Evolutionary conservation across 306 rosid genomes (phyloP), one percentile per base, ranked within the genome.

Genomic region (Canavalia ensiformis): DNA sequence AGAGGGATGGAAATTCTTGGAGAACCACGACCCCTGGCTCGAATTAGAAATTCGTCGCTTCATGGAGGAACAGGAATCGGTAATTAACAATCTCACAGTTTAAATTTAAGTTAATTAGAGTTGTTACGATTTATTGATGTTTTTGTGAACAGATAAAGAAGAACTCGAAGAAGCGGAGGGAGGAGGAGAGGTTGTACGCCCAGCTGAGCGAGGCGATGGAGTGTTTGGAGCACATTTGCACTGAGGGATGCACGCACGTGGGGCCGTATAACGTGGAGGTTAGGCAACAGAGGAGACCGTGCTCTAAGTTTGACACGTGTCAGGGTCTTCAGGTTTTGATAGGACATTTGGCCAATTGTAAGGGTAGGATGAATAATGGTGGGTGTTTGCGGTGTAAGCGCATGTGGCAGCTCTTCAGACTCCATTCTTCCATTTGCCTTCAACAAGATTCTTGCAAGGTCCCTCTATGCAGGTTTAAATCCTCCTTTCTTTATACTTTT

Each of bases 201-300:
- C 82, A 91, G 84, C 91, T 95, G 6, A 90, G 95, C 62, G 98
- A 95, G 81, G 99, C 99, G 0, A 95, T 95, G 99, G 96, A 91
- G 81, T 95, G 98, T 74, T 49, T 95, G 86, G 97, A 95, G 46
- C 99, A 95, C 93, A 93, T 95, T 5, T 95, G 95, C 72, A 76
- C 89, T 1, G 97, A 95, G 52, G 99, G 99, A 0, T 95, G 98
- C 88, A 95, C 94, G 0, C 76, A 76, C 0, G 97, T 95, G 5
- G 97, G 97, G 45, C 99, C 99, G 0, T 55, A 74, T 45, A 86
- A 90, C 39, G 77, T 83, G 89, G 93, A 82, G 72, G 88, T 84
- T 8, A 81, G 28, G 1, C 70, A 31, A 62, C 90, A 83, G 82
- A 88, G n/a, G 78, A 80, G 50, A 10, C 97, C 99, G 0, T 95